Conservation (phyloP, 306 rosid genomes). For the Luffa aegyptiaca region DNA sequence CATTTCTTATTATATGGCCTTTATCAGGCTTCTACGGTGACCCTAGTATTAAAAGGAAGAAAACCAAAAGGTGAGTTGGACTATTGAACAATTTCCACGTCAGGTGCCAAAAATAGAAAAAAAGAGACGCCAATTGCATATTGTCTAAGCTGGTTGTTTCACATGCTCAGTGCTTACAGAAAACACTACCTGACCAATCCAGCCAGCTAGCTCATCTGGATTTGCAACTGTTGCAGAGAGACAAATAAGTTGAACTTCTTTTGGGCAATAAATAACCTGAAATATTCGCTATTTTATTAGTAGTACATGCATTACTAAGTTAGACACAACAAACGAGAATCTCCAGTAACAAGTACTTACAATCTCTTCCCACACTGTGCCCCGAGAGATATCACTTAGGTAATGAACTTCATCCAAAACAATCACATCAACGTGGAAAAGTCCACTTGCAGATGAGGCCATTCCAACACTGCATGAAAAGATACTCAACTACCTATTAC, state of each 20-base stretch:
- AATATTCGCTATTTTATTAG: constrained; percentile 12
- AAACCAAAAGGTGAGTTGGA: not conserved
- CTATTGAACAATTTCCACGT: not conserved
- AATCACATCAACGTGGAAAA: constrained; percentile 80
- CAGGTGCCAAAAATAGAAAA: not conserved
- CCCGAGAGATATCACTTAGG: constrained; percentile 90
- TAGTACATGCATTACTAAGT: constrained; percentile 8
- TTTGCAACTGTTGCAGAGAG: constrained; percentile 86
- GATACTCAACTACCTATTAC: constrained; percentile 1
- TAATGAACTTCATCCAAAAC: constrained; percentile 98
- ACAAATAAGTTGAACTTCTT: constrained; percentile 80
- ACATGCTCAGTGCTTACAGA: not conserved
- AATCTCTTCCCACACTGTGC: constrained; percentile 97
- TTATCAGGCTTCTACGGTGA: not conserved
- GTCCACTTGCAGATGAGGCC: constrained; percentile 67
- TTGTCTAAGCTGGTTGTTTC: not conserved
- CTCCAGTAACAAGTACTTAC: constrained; percentile 39
- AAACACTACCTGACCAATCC: constrained; percentile 87
- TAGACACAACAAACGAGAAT: not conserved
- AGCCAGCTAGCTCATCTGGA: constrained; percentile 95
- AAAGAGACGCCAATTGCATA: not conserved
- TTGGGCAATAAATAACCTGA: constrained; percentile 87
- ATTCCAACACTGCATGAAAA: constrained; percentile 70
- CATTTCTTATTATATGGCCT: not conserved
- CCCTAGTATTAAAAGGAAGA: not conserved